Percentiles rank a stretch among this genome's conserved stretches.
Evolutionary conservation across 1,139 yeast genomes (phyloP).

Genomic region (Saccharomyces hybrid): DNA sequence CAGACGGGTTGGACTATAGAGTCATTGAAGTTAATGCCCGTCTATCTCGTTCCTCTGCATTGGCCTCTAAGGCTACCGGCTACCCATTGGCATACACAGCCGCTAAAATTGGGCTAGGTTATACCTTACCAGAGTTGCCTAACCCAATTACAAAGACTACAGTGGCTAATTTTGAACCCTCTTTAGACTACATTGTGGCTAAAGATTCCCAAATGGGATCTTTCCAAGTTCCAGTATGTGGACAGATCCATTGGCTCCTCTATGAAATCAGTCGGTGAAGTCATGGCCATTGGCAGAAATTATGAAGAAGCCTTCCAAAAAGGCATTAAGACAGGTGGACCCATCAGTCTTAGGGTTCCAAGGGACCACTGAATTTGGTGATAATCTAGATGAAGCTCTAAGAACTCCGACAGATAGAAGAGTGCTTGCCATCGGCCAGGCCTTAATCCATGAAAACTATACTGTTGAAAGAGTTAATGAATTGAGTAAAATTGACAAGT

Average conservation of each 20-base stretch:
- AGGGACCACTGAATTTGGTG: constrained; percentile 57
- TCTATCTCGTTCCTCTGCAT: constrained; percentile 92
- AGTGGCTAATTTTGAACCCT: constrained; percentile 93
- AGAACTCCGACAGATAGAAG: constrained; percentile 94
- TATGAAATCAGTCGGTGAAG: constrained; percentile 99
- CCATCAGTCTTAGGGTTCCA: constrained; percentile 93
- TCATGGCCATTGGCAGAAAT: constrained; percentile 96
- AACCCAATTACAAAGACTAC: constrained; percentile 96
- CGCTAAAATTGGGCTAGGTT: constrained; percentile 92
- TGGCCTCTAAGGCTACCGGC: constrained; percentile 98
- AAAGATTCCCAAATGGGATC: constrained; percentile 99
- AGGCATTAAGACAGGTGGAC: constrained; percentile 94
- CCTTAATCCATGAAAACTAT: constrained; percentile 80
- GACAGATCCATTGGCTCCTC: constrained; percentile 89
- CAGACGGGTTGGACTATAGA: constrained; percentile 90
- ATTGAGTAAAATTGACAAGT: constrained; percentile 83
- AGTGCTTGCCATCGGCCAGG: constrained; percentile 98
- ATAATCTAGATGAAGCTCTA: constrained; percentile 69
- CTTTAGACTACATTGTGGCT: constrained; percentile 91
- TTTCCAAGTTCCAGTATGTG: constrained; percentile 89
- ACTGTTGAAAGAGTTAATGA: constrained; percentile 88
- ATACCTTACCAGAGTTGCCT: constrained; percentile 88
- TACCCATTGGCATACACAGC: constrained; percentile 98
- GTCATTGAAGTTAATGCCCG: constrained; percentile 97
- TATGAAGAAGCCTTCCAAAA: constrained; percentile 96